Evolutionary conservation across 2,329 filamentous ascomycete genomes (phyloP), one percentile per base, ranked within the genome.

Genomic region (Penicillium aurantiogriseum): DNA sequence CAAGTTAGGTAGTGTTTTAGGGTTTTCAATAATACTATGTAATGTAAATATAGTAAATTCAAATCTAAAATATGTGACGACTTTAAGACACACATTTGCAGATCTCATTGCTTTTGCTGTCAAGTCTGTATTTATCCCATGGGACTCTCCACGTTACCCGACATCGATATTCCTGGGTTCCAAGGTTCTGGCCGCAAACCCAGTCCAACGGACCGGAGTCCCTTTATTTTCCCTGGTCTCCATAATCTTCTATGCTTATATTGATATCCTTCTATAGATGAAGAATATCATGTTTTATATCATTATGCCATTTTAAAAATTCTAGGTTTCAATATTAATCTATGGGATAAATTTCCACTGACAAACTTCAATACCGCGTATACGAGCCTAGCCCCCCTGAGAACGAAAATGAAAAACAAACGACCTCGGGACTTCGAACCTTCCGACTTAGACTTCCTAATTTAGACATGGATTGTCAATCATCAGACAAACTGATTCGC

Each of bases 151-250:
- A 59, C 56, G 59, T 60, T 64, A 59, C 59, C 56, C 54, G 56
- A 51, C 52, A 40, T 52, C 48, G 47, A 27, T 36, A 31, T 49
- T 46, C 29, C 29, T 54, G 42, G 48, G 42, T 47, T 56, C 49
- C 47, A 51, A 29, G 49, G 42, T 43, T 54, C 42, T 42, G 29
- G 49, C 36, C 48, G 48, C 47, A 59, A 59, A 47, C 62, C 65
- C 65, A 67, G 64, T 57, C 65, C 65, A 61, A 58, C 64, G 65
- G 65, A 64, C 51, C 63, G 63, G 63, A 48, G 52, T 57, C 46
- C 29, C 56, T 47, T 62, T 60, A 46, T 57, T 56, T 56, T 44
- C 47, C 53, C n/a, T 38, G 27, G 43, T 47, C 43, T 54, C 58
- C 39, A 57, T 54, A 40, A 47, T 31, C 8, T 33, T 21, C 21